phyloP scores from a whole-genome alignment of 805 yeast genomes.

The Monosporozyma aquatica region DNA sequence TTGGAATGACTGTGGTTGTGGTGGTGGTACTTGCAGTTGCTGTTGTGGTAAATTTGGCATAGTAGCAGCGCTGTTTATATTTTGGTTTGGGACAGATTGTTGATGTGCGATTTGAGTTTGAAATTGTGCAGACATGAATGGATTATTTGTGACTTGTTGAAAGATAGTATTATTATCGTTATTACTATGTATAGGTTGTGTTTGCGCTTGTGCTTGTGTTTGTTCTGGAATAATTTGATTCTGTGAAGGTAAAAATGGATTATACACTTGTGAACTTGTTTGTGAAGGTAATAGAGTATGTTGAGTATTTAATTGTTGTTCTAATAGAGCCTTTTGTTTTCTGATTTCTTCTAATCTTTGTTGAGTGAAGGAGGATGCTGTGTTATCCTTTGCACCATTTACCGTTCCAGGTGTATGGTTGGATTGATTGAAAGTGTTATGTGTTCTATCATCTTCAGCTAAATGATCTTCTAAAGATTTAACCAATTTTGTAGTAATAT shows the following conservation, averaged over 20 bases:
- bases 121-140: too few relatives aligned
- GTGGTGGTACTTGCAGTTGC: constrained; percentile 39
- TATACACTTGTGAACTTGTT: constrained; percentile 19
- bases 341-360: constrained; percentile 29
- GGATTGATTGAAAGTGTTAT: constrained; percentile 13
- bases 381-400: too few relatives aligned
- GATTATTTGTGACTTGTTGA: too few relatives aligned
- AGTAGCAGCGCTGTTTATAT: too few relatives aligned
- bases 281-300: constrained; percentile 20
- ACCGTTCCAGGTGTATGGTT: too few relatives aligned
- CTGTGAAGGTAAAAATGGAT: constrained; percentile 26
- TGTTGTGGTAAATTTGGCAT: constrained; percentile 31
- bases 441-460: constrained; percentile 54
- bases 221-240: neutral
- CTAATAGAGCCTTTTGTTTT: constrained; percentile 25
- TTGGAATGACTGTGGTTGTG: constrained; percentile 1
- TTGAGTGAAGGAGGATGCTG: constrained; percentile 17
- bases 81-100: too few relatives aligned
- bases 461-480: constrained; percentile 81
- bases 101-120: too few relatives aligned
- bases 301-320: constrained; percentile 27
- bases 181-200: too few relatives aligned
- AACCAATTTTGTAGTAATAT: constrained; percentile 91
- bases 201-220: constrained; percentile 10
- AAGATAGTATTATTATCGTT: too few relatives aligned